Percentiles rank a stretch among this genome's conserved stretches.
Evolutionary conservation across 345 rosid genomes (phyloP).

Genomic region (Pelargonium nanum): DNA sequence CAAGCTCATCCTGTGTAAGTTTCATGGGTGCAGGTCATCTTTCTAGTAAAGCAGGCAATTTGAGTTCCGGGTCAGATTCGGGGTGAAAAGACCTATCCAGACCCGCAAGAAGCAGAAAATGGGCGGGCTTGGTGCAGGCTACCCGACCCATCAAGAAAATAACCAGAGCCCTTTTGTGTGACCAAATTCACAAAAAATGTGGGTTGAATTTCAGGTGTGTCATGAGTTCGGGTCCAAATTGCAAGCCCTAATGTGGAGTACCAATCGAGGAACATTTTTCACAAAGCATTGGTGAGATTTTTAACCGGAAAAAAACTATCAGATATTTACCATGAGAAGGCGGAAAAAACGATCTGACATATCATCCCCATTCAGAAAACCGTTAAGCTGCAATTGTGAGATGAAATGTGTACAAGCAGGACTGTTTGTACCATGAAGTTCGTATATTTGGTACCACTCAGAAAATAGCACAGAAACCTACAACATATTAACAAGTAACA

Average conservation of each 20-base stretch:
- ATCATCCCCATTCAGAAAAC: slow-evolving; percentile 82
- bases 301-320: neutral
- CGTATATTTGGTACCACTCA: slow-evolving; percentile 78
- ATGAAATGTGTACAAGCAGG: slow-evolving; percentile 46
- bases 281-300: neutral
- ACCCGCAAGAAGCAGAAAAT: too few species aligned
- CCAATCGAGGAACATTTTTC: neutral
- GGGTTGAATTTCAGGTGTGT: too few species aligned
- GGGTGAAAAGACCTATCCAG: too few species aligned
- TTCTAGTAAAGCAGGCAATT: neutral
- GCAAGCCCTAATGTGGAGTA: too few species aligned
- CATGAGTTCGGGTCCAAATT: too few species aligned
- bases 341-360: slow-evolving; percentile 79
- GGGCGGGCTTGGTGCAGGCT: too few species aligned
- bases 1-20: too few species aligned
- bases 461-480: slow-evolving; percentile 65
- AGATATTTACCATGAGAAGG: slow-evolving; percentile 41
- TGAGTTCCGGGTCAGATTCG: too few species aligned
- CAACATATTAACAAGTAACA: slow-evolving; percentile 7
- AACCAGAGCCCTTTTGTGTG: too few species aligned
- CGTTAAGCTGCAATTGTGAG: slow-evolving; percentile 64
- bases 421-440: slow-evolving; percentile 65
- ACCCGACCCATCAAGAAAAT: too few species aligned
- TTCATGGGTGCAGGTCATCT: neutral
- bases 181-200: too few species aligned